These are phyloP conservation scores for Camellia sinensis DNA, from an alignment of 148 eudicot genomes.

Conservation along the genomic window DNA sequence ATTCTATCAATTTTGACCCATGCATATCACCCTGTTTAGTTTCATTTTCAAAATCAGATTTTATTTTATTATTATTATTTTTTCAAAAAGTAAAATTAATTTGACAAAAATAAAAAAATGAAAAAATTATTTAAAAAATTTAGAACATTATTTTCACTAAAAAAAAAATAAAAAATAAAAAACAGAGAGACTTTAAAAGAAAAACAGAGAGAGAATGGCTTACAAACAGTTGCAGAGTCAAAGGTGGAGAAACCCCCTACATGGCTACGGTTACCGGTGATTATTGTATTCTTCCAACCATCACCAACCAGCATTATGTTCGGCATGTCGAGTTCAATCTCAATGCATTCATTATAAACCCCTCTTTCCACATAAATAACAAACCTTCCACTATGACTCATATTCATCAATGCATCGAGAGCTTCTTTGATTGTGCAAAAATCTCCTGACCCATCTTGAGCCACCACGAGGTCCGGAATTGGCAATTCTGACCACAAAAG, in stretches of 20 bases:
- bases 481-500: neutral
- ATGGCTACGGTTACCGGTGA: neutral
- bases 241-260: neutral
- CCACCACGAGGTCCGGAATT: neutral
- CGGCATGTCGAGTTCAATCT: neutral
- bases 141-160: no score
- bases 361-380: neutral
- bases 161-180: no score
- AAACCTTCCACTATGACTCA: neutral
- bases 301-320: neutral
- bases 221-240: conserved; percentile 7
- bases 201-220: neutral
- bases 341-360: neutral
- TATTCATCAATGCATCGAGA: neutral
- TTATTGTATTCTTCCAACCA: neutral
- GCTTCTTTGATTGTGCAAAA: neutral
- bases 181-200: no score
- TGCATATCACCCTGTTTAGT: no score
- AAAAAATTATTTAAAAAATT: no score
- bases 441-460: conserved; percentile 5
- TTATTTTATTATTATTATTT: no score
- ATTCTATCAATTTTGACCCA: no score
- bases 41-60: no score
- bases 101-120: no score
- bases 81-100: no score